phyloP scores from a whole-genome alignment of 169 alveolate genomes.

The Theileria orientalis region DNA sequence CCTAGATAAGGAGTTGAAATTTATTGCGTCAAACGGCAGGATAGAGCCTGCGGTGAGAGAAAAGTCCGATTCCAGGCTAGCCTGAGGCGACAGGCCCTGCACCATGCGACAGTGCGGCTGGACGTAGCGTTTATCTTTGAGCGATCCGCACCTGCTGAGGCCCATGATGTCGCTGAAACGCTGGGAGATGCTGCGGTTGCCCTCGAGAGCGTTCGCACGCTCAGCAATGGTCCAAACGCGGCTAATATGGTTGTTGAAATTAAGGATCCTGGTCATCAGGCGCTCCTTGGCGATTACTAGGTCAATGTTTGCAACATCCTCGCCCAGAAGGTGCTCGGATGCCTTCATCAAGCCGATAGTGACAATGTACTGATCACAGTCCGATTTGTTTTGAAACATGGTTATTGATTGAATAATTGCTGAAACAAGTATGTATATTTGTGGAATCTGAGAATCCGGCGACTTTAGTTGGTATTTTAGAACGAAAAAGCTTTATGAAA shows the following conservation, averaged over 20 bases:
- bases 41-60: neutral
- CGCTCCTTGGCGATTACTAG: slow-evolving; percentile 51
- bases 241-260: slow-evolving; percentile 57
- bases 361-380: slow-evolving; percentile 53
- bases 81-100: too few species aligned
- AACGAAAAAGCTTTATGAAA: neutral
- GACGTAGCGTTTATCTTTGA: neutral
- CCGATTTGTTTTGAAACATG: neutral
- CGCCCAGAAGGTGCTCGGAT: slow-evolving; percentile 38
- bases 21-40: neutral
- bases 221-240: slow-evolving; percentile 28
- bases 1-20: slow-evolving; percentile 2
- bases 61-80: slow-evolving; percentile 1
- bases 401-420: too few species aligned
- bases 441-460: neutral
- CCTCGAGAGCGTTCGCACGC: neutral
- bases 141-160: too few species aligned
- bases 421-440: too few species aligned
- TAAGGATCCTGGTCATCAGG: slow-evolving; percentile 56
- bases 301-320: slow-evolving; percentile 15
- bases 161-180: slow-evolving; percentile 1
- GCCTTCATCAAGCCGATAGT: slow-evolving; percentile 50
- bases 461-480: neutral
- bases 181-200: neutral
- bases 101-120: too few species aligned